These are phyloP conservation scores for Periglandula ipomoeae DNA, from an alignment of 2,329 filamentous ascomycete genomes.

Conservation along the genomic window DNA sequence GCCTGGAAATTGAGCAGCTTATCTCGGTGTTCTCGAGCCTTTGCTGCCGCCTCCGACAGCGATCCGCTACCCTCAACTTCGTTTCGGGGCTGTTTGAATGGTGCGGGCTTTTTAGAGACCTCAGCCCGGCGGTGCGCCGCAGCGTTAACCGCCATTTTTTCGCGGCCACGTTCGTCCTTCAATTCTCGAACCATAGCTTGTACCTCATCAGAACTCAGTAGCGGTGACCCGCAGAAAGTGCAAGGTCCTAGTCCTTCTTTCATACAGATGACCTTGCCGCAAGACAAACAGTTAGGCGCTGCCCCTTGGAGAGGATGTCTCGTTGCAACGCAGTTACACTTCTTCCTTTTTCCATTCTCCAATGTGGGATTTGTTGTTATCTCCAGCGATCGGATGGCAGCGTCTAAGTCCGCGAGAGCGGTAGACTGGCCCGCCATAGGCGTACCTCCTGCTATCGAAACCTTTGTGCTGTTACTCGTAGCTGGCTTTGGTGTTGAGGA, in stretches of 20 bases:
- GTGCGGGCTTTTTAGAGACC: slow-evolving; percentile 48
- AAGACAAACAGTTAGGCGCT: slow-evolving; percentile 84
- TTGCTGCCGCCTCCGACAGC: slow-evolving; percentile 50
- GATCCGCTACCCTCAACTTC: slow-evolving; percentile 21
- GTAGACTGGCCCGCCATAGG: slow-evolving; percentile 77
- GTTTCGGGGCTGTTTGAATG: slow-evolving; percentile 44
- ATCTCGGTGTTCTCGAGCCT: slow-evolving; percentile 71
- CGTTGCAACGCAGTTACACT: slow-evolving; percentile 81
- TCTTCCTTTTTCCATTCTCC: slow-evolving; percentile 44
- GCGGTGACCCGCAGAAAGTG: slow-evolving; percentile 72
- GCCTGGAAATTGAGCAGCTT: slow-evolving; percentile 74
- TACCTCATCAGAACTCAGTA: slow-evolving; percentile 65
- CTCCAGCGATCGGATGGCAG: slow-evolving; percentile 82
- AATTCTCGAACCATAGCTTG: slow-evolving; percentile 79
- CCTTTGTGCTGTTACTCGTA: slow-evolving; percentile 47
- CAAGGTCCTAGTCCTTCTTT: slow-evolving; percentile 92
- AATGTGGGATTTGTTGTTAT: slow-evolving; percentile 81
- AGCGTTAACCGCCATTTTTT: slow-evolving; percentile 77
- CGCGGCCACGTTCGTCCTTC: slow-evolving; percentile 74
- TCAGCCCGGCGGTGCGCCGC: slow-evolving; percentile 58
- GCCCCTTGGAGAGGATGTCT: slow-evolving; percentile 83
- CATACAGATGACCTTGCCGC: slow-evolving; percentile 91
- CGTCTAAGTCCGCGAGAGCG: slow-evolving; percentile 60
- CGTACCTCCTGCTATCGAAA: slow-evolving; percentile 65
- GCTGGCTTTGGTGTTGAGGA: slow-evolving; percentile 46